phyloP scores from a whole-genome alignment of 768 basidiomycete species.

The Rhizopogon sp. region DNA sequence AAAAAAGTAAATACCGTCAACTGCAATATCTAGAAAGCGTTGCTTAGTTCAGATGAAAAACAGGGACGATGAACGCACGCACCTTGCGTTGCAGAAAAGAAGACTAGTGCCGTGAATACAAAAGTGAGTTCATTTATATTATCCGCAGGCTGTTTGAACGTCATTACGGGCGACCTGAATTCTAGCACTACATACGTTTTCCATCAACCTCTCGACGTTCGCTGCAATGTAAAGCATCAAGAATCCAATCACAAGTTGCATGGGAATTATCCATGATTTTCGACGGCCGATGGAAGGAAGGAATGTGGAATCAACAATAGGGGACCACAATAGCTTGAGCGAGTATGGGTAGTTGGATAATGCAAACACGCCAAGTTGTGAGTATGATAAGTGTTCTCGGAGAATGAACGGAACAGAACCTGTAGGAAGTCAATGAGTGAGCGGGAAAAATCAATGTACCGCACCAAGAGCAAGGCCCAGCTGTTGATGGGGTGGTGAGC shows the following conservation, averaged over 20 bases:
- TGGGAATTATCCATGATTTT: slow-evolving; percentile 99
- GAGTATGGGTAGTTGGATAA: slow-evolving; percentile 94
- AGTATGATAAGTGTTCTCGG: slow-evolving; percentile 93
- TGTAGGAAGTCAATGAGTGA: slow-evolving; percentile 21
- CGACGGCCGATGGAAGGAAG: slow-evolving; percentile 80
- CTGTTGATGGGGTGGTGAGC: slow-evolving; percentile 29
- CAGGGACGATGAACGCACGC: slow-evolving; percentile 10
- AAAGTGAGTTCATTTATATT: slow-evolving; percentile 74
- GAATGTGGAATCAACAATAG: slow-evolving; percentile 92
- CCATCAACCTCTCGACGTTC: slow-evolving; percentile 71
- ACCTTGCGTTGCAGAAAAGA: slow-evolving; percentile 98
- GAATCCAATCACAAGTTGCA: slow-evolving; percentile 85
- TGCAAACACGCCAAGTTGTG: slow-evolving; percentile 91
- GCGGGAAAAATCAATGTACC: slow-evolving; percentile 10
- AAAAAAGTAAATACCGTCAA: slow-evolving; percentile 70
- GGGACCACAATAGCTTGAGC: slow-evolving; percentile 95
- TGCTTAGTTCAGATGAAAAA: slow-evolving; percentile 11
- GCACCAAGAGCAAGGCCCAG: slow-evolving; percentile 85
- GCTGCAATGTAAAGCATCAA: slow-evolving; percentile 77
- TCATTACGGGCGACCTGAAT: slow-evolving; percentile 4
- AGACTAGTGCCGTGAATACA: slow-evolving; percentile 84
- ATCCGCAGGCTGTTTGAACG: slow-evolving; percentile 61
- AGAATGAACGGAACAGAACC: slow-evolving; percentile 97
- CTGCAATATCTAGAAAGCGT: slow-evolving; percentile 75
- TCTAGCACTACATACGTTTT: slow-evolving; percentile 48